These are phyloP conservation scores for Byssoonygena ceratinophila DNA, from an alignment of 2,329 filamentous ascomycete genomes.

Conservation along the genomic window DNA sequence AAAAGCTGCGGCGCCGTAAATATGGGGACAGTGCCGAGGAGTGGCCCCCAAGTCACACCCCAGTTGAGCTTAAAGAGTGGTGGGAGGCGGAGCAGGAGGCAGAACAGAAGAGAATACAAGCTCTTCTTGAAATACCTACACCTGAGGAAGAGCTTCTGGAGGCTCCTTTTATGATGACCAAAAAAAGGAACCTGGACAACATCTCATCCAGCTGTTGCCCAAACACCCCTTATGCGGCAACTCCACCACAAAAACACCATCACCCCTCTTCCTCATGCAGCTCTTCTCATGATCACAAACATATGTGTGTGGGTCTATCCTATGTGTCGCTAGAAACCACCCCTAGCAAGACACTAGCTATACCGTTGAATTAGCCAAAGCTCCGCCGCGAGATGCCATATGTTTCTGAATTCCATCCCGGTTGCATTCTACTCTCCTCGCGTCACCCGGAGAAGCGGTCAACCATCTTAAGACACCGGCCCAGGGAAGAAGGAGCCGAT, in stretches of 20 bases:
- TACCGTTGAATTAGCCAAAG: background rate
- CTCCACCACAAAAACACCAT: background rate
- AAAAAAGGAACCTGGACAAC: background rate
- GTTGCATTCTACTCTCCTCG: background rate
- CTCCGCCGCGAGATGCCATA: no score
- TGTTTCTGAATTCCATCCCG: background rate
- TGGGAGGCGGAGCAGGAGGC: slow-evolving; percentile 5
- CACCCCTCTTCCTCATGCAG: background rate
- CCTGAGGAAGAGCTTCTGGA: background rate
- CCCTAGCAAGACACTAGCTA: background rate
- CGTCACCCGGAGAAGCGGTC: background rate
- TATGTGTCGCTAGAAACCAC: background rate
- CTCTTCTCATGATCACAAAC: background rate
- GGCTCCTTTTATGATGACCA: background rate
- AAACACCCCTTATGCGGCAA: background rate
- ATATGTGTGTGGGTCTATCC: background rate
- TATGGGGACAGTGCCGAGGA: slow-evolving; percentile 6
- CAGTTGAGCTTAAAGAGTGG: slow-evolving; percentile 1
- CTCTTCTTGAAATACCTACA: slow-evolving; percentile 4
- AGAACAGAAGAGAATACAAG: background rate
- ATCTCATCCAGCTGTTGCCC: background rate
- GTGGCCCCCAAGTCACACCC: slow-evolving; percentile 1
- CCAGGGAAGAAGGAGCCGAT: background rate
- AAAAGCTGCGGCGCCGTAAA: slow-evolving; percentile 6
- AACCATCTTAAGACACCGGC: background rate